These are phyloP conservation scores for Ganoderma resinaceum DNA, from an alignment of 1,284 basidiomycete species.

Conservation along the genomic window DNA sequence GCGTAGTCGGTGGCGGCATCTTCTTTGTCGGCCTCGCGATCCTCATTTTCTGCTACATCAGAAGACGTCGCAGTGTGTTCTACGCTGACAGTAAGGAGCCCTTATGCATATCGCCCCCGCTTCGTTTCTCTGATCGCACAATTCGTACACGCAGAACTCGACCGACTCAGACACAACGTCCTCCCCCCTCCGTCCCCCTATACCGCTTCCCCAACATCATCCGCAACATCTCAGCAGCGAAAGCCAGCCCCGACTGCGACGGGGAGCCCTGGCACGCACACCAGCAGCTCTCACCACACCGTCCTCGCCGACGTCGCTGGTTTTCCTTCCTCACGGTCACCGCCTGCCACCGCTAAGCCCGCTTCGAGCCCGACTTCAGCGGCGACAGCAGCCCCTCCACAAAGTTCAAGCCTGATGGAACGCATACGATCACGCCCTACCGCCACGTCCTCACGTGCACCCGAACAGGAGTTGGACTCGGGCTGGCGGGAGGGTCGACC, in stretches of 20 bases:
- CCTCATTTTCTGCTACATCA: neutral
- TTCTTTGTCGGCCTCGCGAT: neutral
- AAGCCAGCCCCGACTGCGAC: neutral
- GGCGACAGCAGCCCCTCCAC: neutral
- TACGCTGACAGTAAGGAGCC: neutral
- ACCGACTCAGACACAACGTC: neutral
- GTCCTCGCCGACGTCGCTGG: constrained; percentile 1
- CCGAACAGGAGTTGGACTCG: neutral
- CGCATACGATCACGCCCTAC: neutral
- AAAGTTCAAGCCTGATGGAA: neutral
- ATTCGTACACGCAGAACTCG: neutral
- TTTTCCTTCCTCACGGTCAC: neutral
- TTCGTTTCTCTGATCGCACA: neutral
- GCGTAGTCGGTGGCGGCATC: neutral
- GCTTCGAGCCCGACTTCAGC: neutral
- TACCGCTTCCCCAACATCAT: neutral
- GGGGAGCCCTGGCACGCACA: neutral
- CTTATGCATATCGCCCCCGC: too few relatives aligned
- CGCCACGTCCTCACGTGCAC: neutral
- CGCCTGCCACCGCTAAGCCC: neutral
- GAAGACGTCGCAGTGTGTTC: neutral
- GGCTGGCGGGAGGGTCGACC: neutral
- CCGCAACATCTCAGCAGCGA: neutral
- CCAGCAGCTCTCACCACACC: neutral
- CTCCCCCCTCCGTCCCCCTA: neutral